Conservation (phyloP, 495 filamentous ascomycete species). For the Rhizodiscina lignyota region DNA sequence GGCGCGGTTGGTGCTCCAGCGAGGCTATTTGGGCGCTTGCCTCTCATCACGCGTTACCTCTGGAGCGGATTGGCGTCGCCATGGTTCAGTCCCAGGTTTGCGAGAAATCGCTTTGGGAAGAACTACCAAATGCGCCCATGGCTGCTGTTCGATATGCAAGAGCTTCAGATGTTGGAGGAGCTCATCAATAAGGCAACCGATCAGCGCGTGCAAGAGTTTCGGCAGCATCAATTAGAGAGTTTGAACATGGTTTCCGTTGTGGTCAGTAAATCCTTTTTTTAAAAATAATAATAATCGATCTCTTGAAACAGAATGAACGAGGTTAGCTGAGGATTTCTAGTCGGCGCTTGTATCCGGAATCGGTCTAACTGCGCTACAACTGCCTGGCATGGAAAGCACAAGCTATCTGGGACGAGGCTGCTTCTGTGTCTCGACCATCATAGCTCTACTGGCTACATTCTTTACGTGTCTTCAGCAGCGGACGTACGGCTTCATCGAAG, state of each 20-base stretch:
- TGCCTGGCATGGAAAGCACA: slow-evolving; percentile 3
- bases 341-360: slow-evolving; percentile 5
- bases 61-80: slow-evolving; percentile 1
- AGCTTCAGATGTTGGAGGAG: slow-evolving; percentile 6
- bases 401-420: slow-evolving; percentile 3
- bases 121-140: slow-evolving; percentile 6
- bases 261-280: slow-evolving; percentile 1
- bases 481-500: slow-evolving; percentile 4
- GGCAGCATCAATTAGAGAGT: slow-evolving; percentile 1
- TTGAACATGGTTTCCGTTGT: slow-evolving; percentile 5
- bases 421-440: slow-evolving; percentile 4
- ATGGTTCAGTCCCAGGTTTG: slow-evolving; percentile 1
- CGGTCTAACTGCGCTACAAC: slow-evolving; percentile 6
- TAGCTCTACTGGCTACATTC: slow-evolving; percentile 5
- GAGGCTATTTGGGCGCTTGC: slow-evolving; percentile 2
- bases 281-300: not conserved
- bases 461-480: slow-evolving; percentile 8
- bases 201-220: not conserved
- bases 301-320: not conserved
- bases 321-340: not conserved
- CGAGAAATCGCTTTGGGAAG: slow-evolving; percentile 4
- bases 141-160: slow-evolving; percentile 9
- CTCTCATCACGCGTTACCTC: slow-evolving; percentile 3
- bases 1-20: slow-evolving; percentile 6
- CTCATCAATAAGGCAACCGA: slow-evolving; percentile 8